Conservation (phyloP, 352 stramenopile species). For the Pythium folliculosum region DNA sequence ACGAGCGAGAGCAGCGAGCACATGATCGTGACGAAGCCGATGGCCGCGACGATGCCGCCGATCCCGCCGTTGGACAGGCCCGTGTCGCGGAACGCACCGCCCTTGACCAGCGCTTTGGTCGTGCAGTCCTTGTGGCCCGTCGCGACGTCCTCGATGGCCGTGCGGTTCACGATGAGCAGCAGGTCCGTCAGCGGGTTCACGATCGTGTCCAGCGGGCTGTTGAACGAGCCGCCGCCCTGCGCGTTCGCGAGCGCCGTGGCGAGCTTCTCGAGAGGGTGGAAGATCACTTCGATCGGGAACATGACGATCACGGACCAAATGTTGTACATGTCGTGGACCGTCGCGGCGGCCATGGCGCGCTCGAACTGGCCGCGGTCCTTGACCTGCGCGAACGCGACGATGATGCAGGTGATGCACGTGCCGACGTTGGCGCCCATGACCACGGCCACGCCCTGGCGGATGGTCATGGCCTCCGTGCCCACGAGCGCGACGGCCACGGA, state of each 20-base stretch:
- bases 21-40: slow-evolving; percentile 51
- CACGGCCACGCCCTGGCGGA: slow-evolving; percentile 63
- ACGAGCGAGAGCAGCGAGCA: slow-evolving; percentile 46
- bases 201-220: slow-evolving; percentile 25
- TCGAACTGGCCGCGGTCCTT: slow-evolving; percentile 33
- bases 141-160: neutral
- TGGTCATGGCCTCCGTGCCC: slow-evolving; percentile 6
- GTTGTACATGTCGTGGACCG: slow-evolving; percentile 25
- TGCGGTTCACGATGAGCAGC: slow-evolving; percentile 20
- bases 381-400: slow-evolving; percentile 17
- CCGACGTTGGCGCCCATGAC: slow-evolving; percentile 82
- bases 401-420: slow-evolving; percentile 22
- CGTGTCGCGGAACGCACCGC: slow-evolving; percentile 36
- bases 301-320: slow-evolving; percentile 17
- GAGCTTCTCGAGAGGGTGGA: slow-evolving; percentile 37
- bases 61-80: slow-evolving; percentile 44
- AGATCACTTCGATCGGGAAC: slow-evolving; percentile 38
- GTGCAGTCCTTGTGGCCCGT: slow-evolving; percentile 18
- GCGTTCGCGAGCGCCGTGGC: slow-evolving; percentile 27
- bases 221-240: slow-evolving; percentile 20
- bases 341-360: slow-evolving; percentile 32
- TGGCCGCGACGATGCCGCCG: slow-evolving; percentile 43
- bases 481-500: slow-evolving; percentile 12
- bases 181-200: slow-evolving; percentile 24
- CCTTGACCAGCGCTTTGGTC: slow-evolving; percentile 33